These are phyloP conservation scores for Flaveria bidentis DNA, from an alignment of 129 eudicot species.

Conservation along the genomic window DNA sequence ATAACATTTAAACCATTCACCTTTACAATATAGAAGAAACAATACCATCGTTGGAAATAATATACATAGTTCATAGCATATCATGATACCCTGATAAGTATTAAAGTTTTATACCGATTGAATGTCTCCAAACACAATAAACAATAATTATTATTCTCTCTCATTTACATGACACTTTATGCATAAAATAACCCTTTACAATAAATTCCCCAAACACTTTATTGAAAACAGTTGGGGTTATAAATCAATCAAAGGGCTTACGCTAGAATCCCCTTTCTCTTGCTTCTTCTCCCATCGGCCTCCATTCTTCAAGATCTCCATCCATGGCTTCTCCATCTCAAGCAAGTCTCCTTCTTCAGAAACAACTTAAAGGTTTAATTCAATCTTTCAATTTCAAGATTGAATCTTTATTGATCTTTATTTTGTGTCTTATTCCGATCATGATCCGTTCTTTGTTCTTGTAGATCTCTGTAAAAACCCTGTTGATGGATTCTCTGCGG, in stretches of 20 bases:
- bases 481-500: conserved; percentile 93
- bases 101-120: no score
- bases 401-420: not conserved
- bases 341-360: conserved; percentile 87
- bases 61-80: no score
- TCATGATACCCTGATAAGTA: no score
- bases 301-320: conserved; percentile 7
- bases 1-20: no score
- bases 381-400: conserved; percentile 12
- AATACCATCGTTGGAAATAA: no score
- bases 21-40: no score
- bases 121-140: no score
- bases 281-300: conserved; percentile 1
- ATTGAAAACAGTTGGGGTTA: conserved; percentile 16
- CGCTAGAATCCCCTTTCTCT: conserved; percentile 29
- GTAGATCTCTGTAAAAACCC: conserved; percentile 90
- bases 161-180: no score
- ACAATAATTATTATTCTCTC: no score
- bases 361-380: conserved; percentile 77
- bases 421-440: not conserved
- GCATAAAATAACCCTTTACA: no score
- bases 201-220: conserved; percentile 8
- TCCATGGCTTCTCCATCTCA: conserved; percentile 81
- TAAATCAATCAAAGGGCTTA: conserved; percentile 35
- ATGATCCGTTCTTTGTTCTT: conserved; percentile 34